Percentiles rank a stretch among this genome's conserved stretches.
Evolutionary conservation across 352 stramenopile genomes (phyloP).

Genomic region (Phytophthora crassamura): DNA sequence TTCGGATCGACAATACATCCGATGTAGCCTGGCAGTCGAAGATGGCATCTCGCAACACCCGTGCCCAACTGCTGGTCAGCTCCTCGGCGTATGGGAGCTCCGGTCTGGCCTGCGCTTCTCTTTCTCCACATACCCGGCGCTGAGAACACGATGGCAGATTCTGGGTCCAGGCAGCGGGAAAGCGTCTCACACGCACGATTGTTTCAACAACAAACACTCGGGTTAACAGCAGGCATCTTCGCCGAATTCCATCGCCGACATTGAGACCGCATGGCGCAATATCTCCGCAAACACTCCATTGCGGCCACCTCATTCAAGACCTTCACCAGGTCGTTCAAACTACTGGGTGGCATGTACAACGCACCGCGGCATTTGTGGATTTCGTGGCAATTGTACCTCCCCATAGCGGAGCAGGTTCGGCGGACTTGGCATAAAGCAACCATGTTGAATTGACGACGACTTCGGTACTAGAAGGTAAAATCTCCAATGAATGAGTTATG

Average conservation of each 20-base stretch:
- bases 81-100: background rate
- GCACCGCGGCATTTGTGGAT: background rate
- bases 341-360: background rate
- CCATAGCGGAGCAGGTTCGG: background rate
- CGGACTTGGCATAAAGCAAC: no score
- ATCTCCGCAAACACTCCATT: conserved; percentile 15
- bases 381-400: background rate
- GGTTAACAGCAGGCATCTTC: background rate
- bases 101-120: background rate
- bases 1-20: conserved; percentile 31
- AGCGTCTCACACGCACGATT: background rate
- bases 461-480: no score
- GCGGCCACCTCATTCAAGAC: background rate
- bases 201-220: background rate
- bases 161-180: background rate
- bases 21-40: conserved; percentile 15
- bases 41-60: conserved; percentile 6
- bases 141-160: conserved; percentile 1
- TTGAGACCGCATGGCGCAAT: background rate
- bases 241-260: background rate
- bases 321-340: background rate
- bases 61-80: conserved; percentile 4
- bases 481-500: no score
- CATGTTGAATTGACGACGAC: no score
- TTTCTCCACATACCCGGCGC: conserved; percentile 5